Base-by-base conservation (phyloP, 805 yeast species). In the Scheffersomyces stipitis region DNA sequence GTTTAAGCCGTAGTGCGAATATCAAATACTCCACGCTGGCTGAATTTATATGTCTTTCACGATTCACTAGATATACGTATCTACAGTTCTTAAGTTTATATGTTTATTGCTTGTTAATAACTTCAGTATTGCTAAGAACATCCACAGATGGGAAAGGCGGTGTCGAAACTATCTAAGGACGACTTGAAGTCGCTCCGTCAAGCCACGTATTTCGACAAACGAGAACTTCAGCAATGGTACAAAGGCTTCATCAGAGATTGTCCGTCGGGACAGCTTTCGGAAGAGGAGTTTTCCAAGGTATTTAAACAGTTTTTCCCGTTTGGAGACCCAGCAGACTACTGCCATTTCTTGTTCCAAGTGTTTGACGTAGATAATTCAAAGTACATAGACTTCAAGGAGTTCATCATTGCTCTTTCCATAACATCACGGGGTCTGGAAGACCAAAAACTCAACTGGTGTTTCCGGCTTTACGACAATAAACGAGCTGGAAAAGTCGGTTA, bases 141-240 rank as follows among this genome's bases (percentile, higher is more conserved):
- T n/a, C n/a, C n/a, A n/a, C n/a, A n/a, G 16, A 91, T 93, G 99
- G 99, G 99, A 10, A 90, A 89, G 52, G 84, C 96, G 22, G 91
- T 95, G 6, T 88, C 97, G 16, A 93, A 90, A 56, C 66, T 93
- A 33, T 84, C 95, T 13, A 88, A 84, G 51, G 98, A 93, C 49
- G 98, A 93, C 52, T 75, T 93, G 33, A 76, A 85, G 36, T 81
- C 83, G 37, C 76, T 93, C 41, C 85, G 84, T 57, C 82, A 80
- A 54, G 83, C 89, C 16, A 93, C 99, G 0, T 84, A 88, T 52
- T 93, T 93, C 56, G 96, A 91, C 55, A 80, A 90, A 36, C 75
- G 96, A 46, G 99, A 93, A 58, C 75, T 93, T 30, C 98, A 93
- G 61, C 99, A 91, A 57, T 93, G 99, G 99, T 91, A 91, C 58